Base-by-base conservation (phyloP, 2,329 filamentous ascomycete species). In the Pestalotiopsis fici region DNA sequence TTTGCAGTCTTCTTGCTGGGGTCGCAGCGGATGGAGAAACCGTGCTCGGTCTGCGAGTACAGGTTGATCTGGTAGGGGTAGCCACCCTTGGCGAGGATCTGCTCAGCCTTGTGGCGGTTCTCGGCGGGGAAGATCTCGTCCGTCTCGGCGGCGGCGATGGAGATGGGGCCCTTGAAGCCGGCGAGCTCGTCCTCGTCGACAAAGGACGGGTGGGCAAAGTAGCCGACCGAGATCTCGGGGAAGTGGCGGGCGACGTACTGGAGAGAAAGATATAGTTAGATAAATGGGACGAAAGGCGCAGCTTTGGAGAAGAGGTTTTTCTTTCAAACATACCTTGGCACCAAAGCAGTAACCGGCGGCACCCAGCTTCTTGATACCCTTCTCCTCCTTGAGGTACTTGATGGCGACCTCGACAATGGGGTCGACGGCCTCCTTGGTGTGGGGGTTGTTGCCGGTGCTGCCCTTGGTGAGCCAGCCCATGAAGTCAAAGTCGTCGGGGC, bases 311-410 rank as follows among this genome's bases (percentile, higher is more conserved):
- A 21, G 4, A 13, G 28, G 11, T 12, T 63, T 66, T n/a, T n/a
- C n/a, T n/a, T n/a, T n/a, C n/a, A 55, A 37, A 69, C 80, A 68
- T 71, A 88, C 87, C 84, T 92, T 93, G 66, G 86, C 91, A 47
- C 92, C 92, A 71, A 94, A 93, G 80, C 92, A 94, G 79, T 94
- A 94, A 0, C 92, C 92, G 0, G 90, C 87, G 15, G 83, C 86
- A 1, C 87, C 91, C 43, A 94, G 79, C 70, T 85, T 87, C 76
- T 86, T 88, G 59, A 86, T 78, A 1, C 86, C 85, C 65, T 83
- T 80, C 64, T 88, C 83, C 64, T 84, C 82, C 68, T 86, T 85
- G 65, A 94, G 76, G 66, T 87, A 83, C 76, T 88, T 86, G 74
- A 92, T 85, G 61, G 82, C 83, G 57, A 78, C 76, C 64, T 80